phyloP scores from a whole-genome alignment of 306 rosid genomes.

The Abrus precatorius region DNA sequence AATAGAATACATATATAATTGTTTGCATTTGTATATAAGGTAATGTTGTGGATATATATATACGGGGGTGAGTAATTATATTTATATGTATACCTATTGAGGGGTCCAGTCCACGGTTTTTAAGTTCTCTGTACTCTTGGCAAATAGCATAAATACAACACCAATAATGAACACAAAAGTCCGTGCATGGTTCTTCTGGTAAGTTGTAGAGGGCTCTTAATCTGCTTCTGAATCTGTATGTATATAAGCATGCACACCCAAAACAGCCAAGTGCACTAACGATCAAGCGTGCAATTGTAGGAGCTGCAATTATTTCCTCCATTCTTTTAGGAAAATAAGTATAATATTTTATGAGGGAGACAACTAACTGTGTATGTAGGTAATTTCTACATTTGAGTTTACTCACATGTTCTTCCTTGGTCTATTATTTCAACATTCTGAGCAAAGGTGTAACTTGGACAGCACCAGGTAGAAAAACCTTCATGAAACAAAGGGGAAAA shows the following conservation, averaged over 20 bases:
- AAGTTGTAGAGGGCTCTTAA: conserved; percentile 43
- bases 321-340: background rate
- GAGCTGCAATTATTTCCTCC: conserved; percentile 48
- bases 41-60: too few relatives aligned
- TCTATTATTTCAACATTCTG: conserved; percentile 50
- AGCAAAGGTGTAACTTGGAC: conserved; percentile 48
- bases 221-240: conserved; percentile 47
- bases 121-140: conserved; percentile 57
- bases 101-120: conserved; percentile 52
- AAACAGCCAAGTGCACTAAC: background rate
- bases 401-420: conserved; percentile 52
- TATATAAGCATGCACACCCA: conserved; percentile 42
- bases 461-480: conserved; percentile 51
- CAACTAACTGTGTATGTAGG: background rate
- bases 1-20: too few relatives aligned
- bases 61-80: background rate
- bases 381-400: background rate
- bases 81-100: conserved; percentile 25
- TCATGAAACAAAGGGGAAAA: conserved; percentile 7
- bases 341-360: background rate
- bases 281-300: conserved; percentile 27
- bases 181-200: conserved; percentile 50
- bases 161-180: conserved; percentile 47
- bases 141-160: conserved; percentile 47
- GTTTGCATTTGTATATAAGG: background rate